A percentile compares a stretch with the other conserved stretches of the same genome.
Conservation (phyloP, 176 grass and related monocot genomes). For the Cocos nucifera region DNA sequence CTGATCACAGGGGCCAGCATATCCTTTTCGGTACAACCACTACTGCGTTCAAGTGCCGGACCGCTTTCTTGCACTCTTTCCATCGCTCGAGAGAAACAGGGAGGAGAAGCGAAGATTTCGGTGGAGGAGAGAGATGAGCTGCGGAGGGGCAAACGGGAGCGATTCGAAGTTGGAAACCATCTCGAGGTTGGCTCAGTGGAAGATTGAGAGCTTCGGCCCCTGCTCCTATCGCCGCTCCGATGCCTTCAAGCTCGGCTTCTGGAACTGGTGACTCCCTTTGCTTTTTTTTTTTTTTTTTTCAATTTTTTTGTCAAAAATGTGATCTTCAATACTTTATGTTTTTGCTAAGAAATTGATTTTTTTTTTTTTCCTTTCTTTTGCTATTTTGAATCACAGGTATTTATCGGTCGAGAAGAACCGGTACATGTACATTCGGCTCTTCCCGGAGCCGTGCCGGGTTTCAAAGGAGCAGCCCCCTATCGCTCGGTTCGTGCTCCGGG, state of each 20-base stretch:
- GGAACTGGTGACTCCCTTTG: constrained; percentile 49
- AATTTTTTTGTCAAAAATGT: no score
- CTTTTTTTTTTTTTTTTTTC: background rate
- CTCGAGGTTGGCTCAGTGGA: constrained; percentile 78
- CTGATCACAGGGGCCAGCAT: no score
- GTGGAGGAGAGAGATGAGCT: constrained; percentile 15
- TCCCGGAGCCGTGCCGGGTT: constrained; percentile 64
- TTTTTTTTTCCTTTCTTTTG: no score
- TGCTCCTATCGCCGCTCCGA: constrained; percentile 90
- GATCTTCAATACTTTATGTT: no score
- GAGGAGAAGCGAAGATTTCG: no score
- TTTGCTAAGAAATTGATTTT: no score
- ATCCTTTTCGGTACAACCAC: no score
- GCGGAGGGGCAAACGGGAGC: constrained; percentile 12
- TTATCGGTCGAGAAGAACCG: constrained; percentile 78
- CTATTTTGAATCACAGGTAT: constrained; percentile 26
- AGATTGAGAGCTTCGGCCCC: constrained; percentile 76
- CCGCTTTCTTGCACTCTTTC: no score
- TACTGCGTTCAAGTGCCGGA: no score
- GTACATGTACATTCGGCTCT: constrained; percentile 57
- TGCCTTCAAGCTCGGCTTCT: constrained; percentile 81
- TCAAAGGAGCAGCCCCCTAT: constrained; percentile 74
- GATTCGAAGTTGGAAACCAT: constrained; percentile 87
- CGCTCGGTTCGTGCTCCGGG: constrained; percentile 67
- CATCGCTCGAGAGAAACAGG: no score